phyloP scores from a whole-genome alignment of 495 filamentous ascomycete species.

The Talaromyces wortmannii region DNA sequence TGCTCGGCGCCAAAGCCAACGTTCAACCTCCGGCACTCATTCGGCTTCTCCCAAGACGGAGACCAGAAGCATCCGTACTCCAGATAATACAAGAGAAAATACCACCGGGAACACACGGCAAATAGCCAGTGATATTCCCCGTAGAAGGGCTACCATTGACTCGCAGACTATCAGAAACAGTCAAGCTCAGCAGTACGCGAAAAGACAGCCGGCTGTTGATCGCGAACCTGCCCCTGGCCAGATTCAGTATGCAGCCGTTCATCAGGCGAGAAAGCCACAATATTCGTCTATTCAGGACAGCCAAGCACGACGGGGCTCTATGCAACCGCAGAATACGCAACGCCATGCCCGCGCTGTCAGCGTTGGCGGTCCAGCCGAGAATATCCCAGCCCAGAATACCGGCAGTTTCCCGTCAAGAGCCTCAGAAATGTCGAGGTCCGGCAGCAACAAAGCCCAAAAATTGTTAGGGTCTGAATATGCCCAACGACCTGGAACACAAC shows the following conservation, averaged over 20 bases:
- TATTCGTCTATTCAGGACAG: not conserved
- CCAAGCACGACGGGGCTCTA: not conserved
- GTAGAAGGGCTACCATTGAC: not conserved
- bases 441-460: not conserved
- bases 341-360: not conserved
- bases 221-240: not conserved
- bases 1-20: slow-evolving; percentile 23
- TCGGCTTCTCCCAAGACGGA: not conserved
- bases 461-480: not conserved
- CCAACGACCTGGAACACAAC: not conserved
- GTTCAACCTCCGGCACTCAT: slow-evolving; percentile 12
- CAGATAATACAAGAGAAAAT: not conserved
- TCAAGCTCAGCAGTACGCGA: not conserved
- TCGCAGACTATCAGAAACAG: not conserved
- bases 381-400: not conserved
- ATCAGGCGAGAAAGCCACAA: slow-evolving; percentile 1
- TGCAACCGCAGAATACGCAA: not conserved
- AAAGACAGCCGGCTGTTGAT: not conserved
- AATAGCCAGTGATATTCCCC: not conserved
- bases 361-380: not conserved
- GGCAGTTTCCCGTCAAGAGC: not conserved
- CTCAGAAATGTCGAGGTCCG: not conserved
- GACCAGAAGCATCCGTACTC: not conserved
- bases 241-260: slow-evolving; percentile 7
- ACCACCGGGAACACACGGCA: not conserved